Base-by-base conservation (phyloP, 305 asterid genomes). In the Andrographis paniculata region DNA sequence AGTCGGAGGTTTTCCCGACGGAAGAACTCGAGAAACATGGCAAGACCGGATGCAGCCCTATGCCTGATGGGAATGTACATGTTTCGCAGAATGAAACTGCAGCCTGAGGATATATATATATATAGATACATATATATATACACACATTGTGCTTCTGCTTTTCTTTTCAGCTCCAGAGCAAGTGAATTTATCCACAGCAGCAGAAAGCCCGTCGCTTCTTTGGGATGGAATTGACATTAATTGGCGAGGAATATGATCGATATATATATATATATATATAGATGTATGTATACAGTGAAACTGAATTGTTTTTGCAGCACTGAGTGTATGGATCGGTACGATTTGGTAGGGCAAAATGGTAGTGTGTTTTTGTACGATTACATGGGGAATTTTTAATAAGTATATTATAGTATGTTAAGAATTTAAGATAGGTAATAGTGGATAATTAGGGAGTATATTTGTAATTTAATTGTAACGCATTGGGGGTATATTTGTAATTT, bases 71-170 rank as follows among this genome's bases (percentile, higher is more conserved):
- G 57, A 81, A 47, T 44, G 73, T 67, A 18, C 68, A 75, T 6
- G 79, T 74, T 56, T 56, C 87, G 46, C 73, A 82, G 7, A 68
- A 84, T 20, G 85, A 72, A 70, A 77, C 84, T 27, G 58, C 82
- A 3, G 78, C 70, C 30, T 78, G 77, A 76, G 52, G 33, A 35
- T 35, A 14, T 15, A 35, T 35, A 11, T 15, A 35, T 12, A 35
- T 28, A 28, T 24, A 24, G n/a, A n/a, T n/a, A 14, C 39, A 35
- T 35, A 11, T 15, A 35, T 12, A 35, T 28, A 28, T 24, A 24
- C 33, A 35, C 11, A 35, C 15, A 35, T 35, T 35, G 15, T 31
- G 37, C 10, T 28, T 9, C 10, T 28, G 11, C 9, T 28, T 28
- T 28, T 28, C 10, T 9, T 28, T 28, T 6, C 33, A 28, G 33